A percentile compares a stretch with the other conserved stretches of the same genome.
Evolutionary conservation across 495 filamentous ascomycete genomes (phyloP).

Genomic region (Sporormia fimetaria): DNA sequence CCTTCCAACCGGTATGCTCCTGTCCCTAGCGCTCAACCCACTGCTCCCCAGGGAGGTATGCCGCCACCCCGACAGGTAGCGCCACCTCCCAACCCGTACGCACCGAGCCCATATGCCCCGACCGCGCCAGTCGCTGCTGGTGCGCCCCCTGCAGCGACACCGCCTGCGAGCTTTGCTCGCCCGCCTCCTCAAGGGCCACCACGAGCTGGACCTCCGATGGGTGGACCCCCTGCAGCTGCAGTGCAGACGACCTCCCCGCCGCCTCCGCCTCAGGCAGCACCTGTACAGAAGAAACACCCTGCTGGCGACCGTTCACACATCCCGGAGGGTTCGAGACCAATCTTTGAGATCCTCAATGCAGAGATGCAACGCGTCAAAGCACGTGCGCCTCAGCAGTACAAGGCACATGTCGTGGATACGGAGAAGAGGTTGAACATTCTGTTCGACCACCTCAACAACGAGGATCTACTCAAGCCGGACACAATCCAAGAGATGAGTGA

Average conservation of each 20-base stretch:
- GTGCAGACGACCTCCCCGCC: slow-evolving; percentile 34
- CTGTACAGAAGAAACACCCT: too few relatives aligned
- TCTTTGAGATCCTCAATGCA: slow-evolving; percentile 67
- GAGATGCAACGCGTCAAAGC: slow-evolving; percentile 83
- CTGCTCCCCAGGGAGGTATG: slow-evolving; percentile 19
- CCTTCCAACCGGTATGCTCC: slow-evolving; percentile 80
- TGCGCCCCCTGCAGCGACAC: slow-evolving; percentile 8
- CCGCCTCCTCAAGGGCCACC: slow-evolving; percentile 35
- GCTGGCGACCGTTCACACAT: slow-evolving; percentile 87
- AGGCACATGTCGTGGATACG: slow-evolving; percentile 77
- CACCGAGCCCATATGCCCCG: slow-evolving; percentile 11
- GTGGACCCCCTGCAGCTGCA: slow-evolving; percentile 41
- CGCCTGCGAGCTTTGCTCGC: slow-evolving; percentile 34
- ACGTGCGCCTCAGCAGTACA: slow-evolving; percentile 70
- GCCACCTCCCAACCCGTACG: slow-evolving; percentile 32
- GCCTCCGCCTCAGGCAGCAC: too few relatives aligned
- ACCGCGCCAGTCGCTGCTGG: slow-evolving; percentile 11
- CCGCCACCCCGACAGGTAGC: slow-evolving; percentile 28
- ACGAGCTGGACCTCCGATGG: slow-evolving; percentile 34
- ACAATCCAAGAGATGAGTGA: slow-evolving; percentile 62
- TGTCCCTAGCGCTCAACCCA: slow-evolving; percentile 41
- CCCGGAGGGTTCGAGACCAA: slow-evolving; percentile 55
- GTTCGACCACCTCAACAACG: slow-evolving; percentile 94
- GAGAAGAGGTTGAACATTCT: slow-evolving; percentile 83
- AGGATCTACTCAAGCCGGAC: slow-evolving; percentile 71